These are phyloP conservation scores for Calycina herbarum DNA, from an alignment of 2,329 filamentous ascomycete species.

Conservation along the genomic window DNA sequence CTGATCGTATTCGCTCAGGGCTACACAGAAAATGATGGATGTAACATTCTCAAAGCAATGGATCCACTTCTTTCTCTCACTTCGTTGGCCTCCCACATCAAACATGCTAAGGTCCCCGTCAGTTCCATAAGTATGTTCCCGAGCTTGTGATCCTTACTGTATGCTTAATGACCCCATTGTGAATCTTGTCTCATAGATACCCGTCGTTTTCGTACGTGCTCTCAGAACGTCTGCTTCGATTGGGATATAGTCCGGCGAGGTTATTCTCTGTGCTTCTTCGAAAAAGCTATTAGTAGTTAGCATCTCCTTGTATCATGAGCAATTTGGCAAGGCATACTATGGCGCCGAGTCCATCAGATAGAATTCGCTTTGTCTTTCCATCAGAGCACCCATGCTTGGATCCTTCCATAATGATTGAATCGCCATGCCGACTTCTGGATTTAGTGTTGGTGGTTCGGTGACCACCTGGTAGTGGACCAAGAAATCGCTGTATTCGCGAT, in stretches of 20 bases:
- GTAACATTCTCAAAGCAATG: constrained; percentile 99
- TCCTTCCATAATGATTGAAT: constrained; percentile 90
- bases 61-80: constrained; percentile 99
- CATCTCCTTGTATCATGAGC: constrained; percentile 1
- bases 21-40: constrained; percentile 98
- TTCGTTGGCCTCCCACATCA: constrained; percentile 94
- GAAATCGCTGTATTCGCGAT: constrained; percentile 74
- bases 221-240: constrained; percentile 93
- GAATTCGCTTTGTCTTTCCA: constrained; percentile 96
- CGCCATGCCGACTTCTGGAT: constrained; percentile 77
- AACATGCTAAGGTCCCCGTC: constrained; percentile 74
- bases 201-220: constrained; percentile 95
- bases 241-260: constrained; percentile 81
- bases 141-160: constrained; percentile 66
- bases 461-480: constrained; percentile 87
- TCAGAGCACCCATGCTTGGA: constrained; percentile 74
- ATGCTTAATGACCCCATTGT: constrained; percentile 99
- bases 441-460: constrained; percentile 84
- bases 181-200: constrained; percentile 98
- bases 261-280: constrained; percentile 85
- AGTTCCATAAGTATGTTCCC: constrained; percentile 22
- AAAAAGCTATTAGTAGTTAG: constrained; percentile 71
- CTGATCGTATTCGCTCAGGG: constrained; percentile 97
- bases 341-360: constrained; percentile 99
- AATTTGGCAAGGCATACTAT: constrained; percentile 62